phyloP scores from a whole-genome alignment of 768 basidiomycete species.

The Phaffia australis region DNA sequence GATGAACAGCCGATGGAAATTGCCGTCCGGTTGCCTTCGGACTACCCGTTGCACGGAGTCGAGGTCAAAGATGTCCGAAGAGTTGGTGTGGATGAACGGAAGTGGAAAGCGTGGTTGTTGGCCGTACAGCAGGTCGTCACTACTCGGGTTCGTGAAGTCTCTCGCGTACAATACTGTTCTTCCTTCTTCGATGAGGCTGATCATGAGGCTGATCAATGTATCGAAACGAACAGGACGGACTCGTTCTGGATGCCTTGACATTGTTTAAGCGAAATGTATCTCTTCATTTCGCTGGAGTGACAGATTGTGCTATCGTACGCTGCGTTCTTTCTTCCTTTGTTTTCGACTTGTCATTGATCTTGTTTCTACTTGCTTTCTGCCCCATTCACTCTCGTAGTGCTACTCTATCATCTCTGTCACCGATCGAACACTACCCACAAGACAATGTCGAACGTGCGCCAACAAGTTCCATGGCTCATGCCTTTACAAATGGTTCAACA shows the following conservation, averaged over 20 bases:
- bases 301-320: constrained; percentile 89
- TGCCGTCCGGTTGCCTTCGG: constrained; percentile 66
- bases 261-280: constrained; percentile 91
- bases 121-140: constrained; percentile 83
- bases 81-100: constrained; percentile 77
- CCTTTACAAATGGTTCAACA: constrained; percentile 79
- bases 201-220: neutral
- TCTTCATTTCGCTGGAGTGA: constrained; percentile 87
- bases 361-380: neutral
- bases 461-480: constrained; percentile 88
- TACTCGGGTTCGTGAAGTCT: constrained; percentile 54
- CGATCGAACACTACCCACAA: constrained; percentile 76
- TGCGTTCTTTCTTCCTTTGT: neutral
- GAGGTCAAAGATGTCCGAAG: constrained; percentile 75
- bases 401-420: constrained; percentile 76
- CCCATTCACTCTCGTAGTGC: neutral
- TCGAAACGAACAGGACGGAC: constrained; percentile 56
- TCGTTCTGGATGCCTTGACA: constrained; percentile 72
- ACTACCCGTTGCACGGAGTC: constrained; percentile 80
- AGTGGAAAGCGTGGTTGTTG: constrained; percentile 88
- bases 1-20: constrained; percentile 93
- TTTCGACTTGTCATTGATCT: neutral
- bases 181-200: neutral
- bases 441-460: constrained; percentile 87
- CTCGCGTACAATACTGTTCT: neutral